Evolutionary conservation across 768 basidiomycete genomes (phyloP).

Genomic region (Boletus barrowsii): DNA sequence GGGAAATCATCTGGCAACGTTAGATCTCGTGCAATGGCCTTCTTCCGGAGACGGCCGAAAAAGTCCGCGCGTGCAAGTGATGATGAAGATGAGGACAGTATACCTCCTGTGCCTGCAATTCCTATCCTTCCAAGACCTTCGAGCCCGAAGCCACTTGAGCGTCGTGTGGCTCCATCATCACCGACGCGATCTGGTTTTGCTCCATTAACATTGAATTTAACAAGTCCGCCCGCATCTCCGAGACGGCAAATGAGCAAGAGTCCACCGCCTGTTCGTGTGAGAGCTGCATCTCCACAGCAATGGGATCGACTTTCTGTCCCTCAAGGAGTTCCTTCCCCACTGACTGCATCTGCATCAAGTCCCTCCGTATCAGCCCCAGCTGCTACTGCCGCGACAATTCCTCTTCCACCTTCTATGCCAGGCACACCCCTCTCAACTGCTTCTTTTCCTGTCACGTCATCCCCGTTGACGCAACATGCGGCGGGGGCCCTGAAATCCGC

Average conservation of each 20-base stretch:
- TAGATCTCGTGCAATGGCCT: conserved; percentile 32
- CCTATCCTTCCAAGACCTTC: conserved; percentile 27
- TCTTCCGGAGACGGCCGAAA: conserved; percentile 32
- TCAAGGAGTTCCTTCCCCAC: conserved; percentile 11
- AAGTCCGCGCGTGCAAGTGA: conserved; percentile 25
- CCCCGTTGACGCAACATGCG: not conserved
- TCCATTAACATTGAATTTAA: conserved; percentile 25
- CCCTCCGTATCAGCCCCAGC: conserved; percentile 3
- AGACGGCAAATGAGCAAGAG: conserved; percentile 26
- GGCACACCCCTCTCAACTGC: conserved; percentile 18
- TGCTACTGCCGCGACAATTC: conserved; percentile 2
- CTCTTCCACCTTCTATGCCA: conserved; percentile 19
- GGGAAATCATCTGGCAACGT: conserved; percentile 27
- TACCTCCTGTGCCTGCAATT: conserved; percentile 34
- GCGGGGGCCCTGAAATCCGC: conserved; percentile 8
- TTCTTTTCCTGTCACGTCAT: conserved; percentile 3
- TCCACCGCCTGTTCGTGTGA: conserved; percentile 21
- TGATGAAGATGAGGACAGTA: conserved; percentile 28
- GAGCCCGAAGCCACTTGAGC: conserved; percentile 28
- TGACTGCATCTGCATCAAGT: conserved; percentile 4
- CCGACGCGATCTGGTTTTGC: conserved; percentile 28
- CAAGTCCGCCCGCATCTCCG: conserved; percentile 19
- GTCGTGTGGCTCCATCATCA: conserved; percentile 22
- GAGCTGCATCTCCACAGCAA: conserved; percentile 9
- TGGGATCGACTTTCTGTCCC: conserved; percentile 3